Evolutionary conservation across 805 yeast species (phyloP), one percentile per base, ranked within the genome.

Genomic region (Isabelozyma gotoi): DNA sequence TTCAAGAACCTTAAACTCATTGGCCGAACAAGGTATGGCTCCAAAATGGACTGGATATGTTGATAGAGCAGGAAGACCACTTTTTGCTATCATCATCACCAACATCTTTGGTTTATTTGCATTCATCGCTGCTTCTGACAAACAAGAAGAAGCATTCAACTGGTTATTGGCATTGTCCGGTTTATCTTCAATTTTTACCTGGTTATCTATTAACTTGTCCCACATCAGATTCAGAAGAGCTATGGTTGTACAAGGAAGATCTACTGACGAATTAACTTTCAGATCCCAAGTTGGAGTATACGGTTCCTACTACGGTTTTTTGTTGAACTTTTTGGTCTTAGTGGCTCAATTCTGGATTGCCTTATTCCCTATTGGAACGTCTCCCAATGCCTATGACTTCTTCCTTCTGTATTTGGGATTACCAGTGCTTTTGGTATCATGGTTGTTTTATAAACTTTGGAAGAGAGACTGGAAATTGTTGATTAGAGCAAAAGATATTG

Each of bases 141-240:
- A 77, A 41, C 74, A 78, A 56, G 77, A 67, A 41, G 77, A 68
- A 7, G 84, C 80, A 5, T 84, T 84, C 65, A 62, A 77, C 53
- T 83, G 89, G 89, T 56, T 83, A 49, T 57, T 80, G 48, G 84
- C 88, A 1, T 55, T 83, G 27, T 78, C 84, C n/a, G 85, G 86
- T 33, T 62, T 83, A 39, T 76, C 84, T 8, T 71, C 84, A 0
- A 61, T 84, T 42, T 80, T 81, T 59, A 79, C 84, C 5, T 83
- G 88, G 88, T 76, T 74, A 37, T 71, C 79, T 45, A 80, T 82
- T 42, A 77, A 82, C 57, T 47, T 80, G 19, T 68, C 81, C 50
- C 88, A 82, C 59, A 68, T 82, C 39, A 71, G 86, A 52, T 81
- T 79, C 60, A 77, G 86, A 69, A 57, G 62, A 32, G 88, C 85